These are phyloP conservation scores for Scolecobasidium constrictum DNA, from an alignment of 2,329 filamentous ascomycete genomes.

Conservation along the genomic window DNA sequence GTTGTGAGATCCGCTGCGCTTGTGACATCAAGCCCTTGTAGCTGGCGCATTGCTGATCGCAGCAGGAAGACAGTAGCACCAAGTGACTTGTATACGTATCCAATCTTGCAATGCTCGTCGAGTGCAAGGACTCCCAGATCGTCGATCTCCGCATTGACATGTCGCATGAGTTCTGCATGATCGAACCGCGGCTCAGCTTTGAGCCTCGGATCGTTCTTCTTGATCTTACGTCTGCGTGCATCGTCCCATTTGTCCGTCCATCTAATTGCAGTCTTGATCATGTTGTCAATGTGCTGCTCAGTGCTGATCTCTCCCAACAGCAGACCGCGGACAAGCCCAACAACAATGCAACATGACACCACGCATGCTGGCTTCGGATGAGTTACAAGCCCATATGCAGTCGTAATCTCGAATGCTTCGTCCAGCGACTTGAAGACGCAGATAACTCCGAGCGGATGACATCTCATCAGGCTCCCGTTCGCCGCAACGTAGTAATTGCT, in stretches of 20 bases:
- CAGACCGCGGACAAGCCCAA: slow-evolving; percentile 36
- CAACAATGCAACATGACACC: slow-evolving; percentile 37
- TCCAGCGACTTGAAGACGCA: slow-evolving; percentile 30
- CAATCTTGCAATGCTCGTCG: no score
- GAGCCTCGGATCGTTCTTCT: no score
- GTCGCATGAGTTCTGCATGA: no score
- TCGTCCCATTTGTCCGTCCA: no score
- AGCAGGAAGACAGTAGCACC: slow-evolving; percentile 36
- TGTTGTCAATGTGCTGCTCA: slow-evolving; percentile 30
- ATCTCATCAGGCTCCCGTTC: slow-evolving; percentile 44
- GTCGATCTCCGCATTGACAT: no score
- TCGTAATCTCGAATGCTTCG: slow-evolving; percentile 34
- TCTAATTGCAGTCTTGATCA: no score
- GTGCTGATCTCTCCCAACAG: slow-evolving; percentile 32
- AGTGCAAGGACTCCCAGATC: no score
- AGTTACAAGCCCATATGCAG: slow-evolving; percentile 33
- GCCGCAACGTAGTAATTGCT: slow-evolving; percentile 25
- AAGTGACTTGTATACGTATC: slow-evolving; percentile 45
- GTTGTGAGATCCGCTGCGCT: no score
- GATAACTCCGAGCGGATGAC: slow-evolving; percentile 40
- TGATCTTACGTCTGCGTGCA: no score
- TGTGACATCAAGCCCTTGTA: slow-evolving; percentile 11
- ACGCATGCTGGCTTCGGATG: slow-evolving; percentile 43
- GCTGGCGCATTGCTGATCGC: slow-evolving; percentile 33
- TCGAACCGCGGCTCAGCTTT: no score